phyloP scores from a whole-genome alignment of 352 stramenopile genomes.

The Pythium rhizo-oryzae region DNA sequence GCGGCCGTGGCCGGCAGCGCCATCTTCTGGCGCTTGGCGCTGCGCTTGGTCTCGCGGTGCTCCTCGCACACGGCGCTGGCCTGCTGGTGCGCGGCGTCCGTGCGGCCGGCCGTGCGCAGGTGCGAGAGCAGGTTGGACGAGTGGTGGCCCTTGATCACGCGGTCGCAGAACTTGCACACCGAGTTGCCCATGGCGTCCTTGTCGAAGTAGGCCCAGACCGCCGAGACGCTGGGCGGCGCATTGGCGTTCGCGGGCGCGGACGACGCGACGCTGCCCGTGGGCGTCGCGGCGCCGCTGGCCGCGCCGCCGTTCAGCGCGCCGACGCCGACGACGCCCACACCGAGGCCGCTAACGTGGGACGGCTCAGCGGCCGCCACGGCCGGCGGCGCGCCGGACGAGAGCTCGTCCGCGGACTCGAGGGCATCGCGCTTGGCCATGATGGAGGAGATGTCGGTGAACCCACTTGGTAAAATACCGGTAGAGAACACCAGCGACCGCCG shows the following conservation, averaged over 20 bases:
- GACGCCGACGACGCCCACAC: neutral
- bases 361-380: neutral
- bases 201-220: conserved; percentile 86
- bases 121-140: conserved; percentile 84
- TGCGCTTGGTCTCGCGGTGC: conserved; percentile 78
- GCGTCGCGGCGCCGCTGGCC: conserved; percentile 14
- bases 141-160: conserved; percentile 87
- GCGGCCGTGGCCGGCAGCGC: conserved; percentile 44
- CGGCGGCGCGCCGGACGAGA: conserved; percentile 6
- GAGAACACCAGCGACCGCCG: neutral
- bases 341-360: neutral
- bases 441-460: conserved; percentile 8
- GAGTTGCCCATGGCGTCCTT: conserved; percentile 79
- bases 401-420: conserved; percentile 23
- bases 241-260: conserved; percentile 21
- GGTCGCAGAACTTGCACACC: conserved; percentile 84
- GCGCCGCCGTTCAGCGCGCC: conserved; percentile 7
- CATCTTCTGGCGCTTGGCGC: conserved; percentile 76
- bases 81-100: conserved; percentile 70
- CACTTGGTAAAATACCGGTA: conserved; percentile 34
- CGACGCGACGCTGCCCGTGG: conserved; percentile 5
- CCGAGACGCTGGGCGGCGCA: conserved; percentile 63
- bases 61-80: conserved; percentile 78
- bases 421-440: conserved; percentile 33
- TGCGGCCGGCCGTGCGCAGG: conserved; percentile 71